Conservation (phyloP, 768 basidiomycete species). For the Lactifluus rugatus region DNA sequence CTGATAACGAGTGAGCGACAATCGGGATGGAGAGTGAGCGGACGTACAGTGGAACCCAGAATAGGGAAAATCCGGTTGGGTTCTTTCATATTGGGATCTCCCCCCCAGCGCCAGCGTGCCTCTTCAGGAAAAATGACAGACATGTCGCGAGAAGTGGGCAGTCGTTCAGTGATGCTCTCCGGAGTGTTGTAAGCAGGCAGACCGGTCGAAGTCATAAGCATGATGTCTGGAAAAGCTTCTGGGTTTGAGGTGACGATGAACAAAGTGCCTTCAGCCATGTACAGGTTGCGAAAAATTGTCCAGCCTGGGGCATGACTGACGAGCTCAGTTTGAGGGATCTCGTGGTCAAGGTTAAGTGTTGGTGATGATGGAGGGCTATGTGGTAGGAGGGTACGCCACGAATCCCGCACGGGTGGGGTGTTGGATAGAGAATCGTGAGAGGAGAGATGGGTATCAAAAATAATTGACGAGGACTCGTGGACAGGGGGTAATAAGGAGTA, state of each 20-base stretch:
- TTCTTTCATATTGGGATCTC: constrained; percentile 21
- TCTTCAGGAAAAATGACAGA: constrained; percentile 48
- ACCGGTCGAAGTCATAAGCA: constrained; percentile 60
- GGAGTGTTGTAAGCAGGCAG: constrained; percentile 46
- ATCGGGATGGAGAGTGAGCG: not conserved
- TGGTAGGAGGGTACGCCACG: not conserved
- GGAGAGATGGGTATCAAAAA: constrained; percentile 21
- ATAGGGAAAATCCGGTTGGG: constrained; percentile 53
- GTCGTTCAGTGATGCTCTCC: constrained; percentile 55
- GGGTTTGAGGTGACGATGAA: constrained; percentile 49
- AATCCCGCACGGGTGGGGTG: not conserved
- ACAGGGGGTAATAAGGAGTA: constrained; percentile 28
- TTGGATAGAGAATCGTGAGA: constrained; percentile 2
- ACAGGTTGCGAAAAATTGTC: constrained; percentile 76
- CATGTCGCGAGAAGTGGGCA: constrained; percentile 59
- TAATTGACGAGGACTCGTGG: not conserved
- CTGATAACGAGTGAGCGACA: not conserved
- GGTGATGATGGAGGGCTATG: not conserved
- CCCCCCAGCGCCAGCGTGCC: constrained; percentile 55
- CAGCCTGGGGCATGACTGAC: constrained; percentile 69
- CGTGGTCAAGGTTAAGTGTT: not conserved
- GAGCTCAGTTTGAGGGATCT: constrained; percentile 45
- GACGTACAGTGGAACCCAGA: constrained; percentile 60
- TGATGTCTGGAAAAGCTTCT: constrained; percentile 36
- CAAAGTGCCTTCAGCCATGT: constrained; percentile 77